Base-by-base conservation (phyloP, 345 rosid genomes). In the Eutrema heterophyllum region DNA sequence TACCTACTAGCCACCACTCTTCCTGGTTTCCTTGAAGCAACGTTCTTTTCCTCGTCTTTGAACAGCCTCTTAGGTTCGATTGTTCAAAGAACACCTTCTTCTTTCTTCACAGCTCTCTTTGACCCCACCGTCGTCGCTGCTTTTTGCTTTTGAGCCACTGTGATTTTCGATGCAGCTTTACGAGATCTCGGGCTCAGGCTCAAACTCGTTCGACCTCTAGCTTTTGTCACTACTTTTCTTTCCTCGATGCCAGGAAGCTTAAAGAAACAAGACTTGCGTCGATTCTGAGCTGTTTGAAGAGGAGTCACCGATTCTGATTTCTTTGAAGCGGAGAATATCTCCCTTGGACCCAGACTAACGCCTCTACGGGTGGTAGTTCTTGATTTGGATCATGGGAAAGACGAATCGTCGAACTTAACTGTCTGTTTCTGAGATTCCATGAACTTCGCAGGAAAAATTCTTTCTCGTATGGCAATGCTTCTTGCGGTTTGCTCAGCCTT, bases 261-360 rank as follows among this genome's bases (percentile, higher is more conserved):
- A 75, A 89, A 92, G 75, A 95, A 92, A 79, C 97, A 95, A 4
- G 97, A 92, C 66, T 88, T 88, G 30, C 99, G 83, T 9, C 98
- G 86, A 69, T 66, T 87, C 86, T 84, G 87, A 62, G 81, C 82
- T 5, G 96, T 82, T 71, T 79, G 85, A 63, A 84, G 74, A 3
- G 97, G 92, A 40, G 98, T 87, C 62, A 82, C 81, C 16, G 82
- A 76, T 48, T 81, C 90, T 6, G 79, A 76, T 74, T 80, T 89
- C 9, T 70, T 75, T 4, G 71, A 18, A 0, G 83, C 86, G 7
- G 88, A 80, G 69, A 72, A 81, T 9, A 95, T 90, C 87, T 95
- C 98, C 15, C 81, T 78, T 4, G 99, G 99, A 45, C 99, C 96
- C 55, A 95, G 53, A 72, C 99, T 95, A 21, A 90, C 78, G 3